phyloP scores from a whole-genome alignment of 371 early-diverging fungal species.

The Mucor plumbeus region DNA sequence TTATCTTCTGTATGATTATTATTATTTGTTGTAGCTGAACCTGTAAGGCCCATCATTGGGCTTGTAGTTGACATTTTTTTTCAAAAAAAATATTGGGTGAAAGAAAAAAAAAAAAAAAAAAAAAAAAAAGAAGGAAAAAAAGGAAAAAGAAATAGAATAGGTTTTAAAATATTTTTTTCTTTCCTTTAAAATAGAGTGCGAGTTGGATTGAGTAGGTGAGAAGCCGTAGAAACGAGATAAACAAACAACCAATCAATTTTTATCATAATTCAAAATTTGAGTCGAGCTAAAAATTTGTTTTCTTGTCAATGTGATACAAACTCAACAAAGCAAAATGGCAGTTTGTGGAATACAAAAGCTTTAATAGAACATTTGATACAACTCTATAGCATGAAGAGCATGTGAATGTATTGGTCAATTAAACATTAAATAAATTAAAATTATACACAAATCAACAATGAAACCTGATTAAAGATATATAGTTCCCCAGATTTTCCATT shows the following conservation, averaged over 20 bases:
- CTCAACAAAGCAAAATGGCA: conserved; percentile 3
- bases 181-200: background rate
- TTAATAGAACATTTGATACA: background rate
- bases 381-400: too few species aligned
- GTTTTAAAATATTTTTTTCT: background rate
- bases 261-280: background rate
- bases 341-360: background rate
- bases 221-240: background rate
- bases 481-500: background rate
- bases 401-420: too few species aligned
- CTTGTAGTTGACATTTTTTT: conserved; percentile 24
- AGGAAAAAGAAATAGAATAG: background rate
- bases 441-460: background rate
- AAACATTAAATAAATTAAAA: too few species aligned
- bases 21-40: conserved; percentile 5
- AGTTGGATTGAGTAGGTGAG: background rate
- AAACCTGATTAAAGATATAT: background rate
- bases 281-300: background rate
- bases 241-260: conserved; percentile 1
- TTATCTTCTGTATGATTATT: conserved; percentile 13
- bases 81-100: too few species aligned
- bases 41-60: conserved; percentile 19
- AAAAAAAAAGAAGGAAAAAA: background rate
- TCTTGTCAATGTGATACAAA: conserved; percentile 1
- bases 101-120: background rate